Base-by-base conservation (phyloP, 2,329 filamentous ascomycete species). In the Setomelanomma holmii region DNA sequence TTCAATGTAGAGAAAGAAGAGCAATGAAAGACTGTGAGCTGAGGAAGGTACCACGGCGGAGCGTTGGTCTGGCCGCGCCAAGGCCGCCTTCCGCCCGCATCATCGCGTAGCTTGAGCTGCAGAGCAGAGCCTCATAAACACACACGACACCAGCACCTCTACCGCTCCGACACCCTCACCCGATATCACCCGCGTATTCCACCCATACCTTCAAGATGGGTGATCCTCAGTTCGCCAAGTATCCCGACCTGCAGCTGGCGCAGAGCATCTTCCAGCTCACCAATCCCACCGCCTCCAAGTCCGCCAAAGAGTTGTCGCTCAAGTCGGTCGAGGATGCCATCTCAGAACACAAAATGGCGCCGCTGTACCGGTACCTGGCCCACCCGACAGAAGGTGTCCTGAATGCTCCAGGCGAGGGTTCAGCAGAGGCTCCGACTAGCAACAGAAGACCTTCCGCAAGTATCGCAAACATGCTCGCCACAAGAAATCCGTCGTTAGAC, bases 261-360 rank as follows among this genome's bases (percentile, higher is more conserved):
- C 90, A 95, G 80, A 87, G 92, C 74, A 90, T 95, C 78, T 95
- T 95, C 80, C 88, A 88, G 72, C 84, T 95, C 79, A 91, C 89
- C 73, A 93, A 93, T 76, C 86, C 89, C 64, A 88, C 89, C 64
- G 86, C 90, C 65, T 78, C 86, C 54, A 83, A 84, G 72, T 77
- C 83, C 53, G 75, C 79, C 58, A 90, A 93, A 77, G 86, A 93
- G 76, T 77, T 84, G 49, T 86, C 90, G 34, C 82, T 88, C 62
- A 89, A 90, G 78, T 82, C 82, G 56, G 82, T 96, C 53, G 89
- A 93, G 81, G 87, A 93, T 84, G 90, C 89, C 75, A 93, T 96
- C 76, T 79, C 80, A 67, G 85, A 91, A 77, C 84, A 93, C 75
- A 90, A 92, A 80, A 95, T 95, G 89, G 90, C 90, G 16, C 90